These are phyloP conservation scores for Buddleja alternifolia DNA, from an alignment of 257 asterid genomes.

Conservation along the genomic window DNA sequence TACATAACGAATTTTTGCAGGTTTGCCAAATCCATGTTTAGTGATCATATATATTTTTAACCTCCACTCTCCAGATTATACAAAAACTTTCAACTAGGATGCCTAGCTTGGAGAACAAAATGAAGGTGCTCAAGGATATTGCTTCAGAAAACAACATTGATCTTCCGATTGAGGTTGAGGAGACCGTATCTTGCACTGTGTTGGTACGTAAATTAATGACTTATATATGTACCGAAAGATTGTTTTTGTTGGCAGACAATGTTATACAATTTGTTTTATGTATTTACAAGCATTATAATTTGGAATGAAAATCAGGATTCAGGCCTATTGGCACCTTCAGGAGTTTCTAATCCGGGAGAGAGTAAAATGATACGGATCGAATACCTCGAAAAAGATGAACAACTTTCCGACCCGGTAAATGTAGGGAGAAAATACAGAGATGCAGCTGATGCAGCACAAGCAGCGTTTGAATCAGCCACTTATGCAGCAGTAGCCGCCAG, in stretches of 20 bases:
- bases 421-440: conserved; percentile 60
- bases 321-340: conserved; percentile 23
- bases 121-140: conserved; percentile 62
- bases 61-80: conserved; percentile 48
- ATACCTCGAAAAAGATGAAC: conserved; percentile 28
- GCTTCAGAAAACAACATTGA: conserved; percentile 72
- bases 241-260: not conserved
- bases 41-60: not conserved
- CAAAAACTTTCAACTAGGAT: conserved; percentile 76
- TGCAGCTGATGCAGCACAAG: conserved; percentile 93
- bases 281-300: not conserved
- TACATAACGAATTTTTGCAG: not conserved
- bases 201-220: conserved; percentile 39
- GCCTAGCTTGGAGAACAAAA: conserved; percentile 67
- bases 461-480: conserved; percentile 91
- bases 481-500: conserved; percentile 91
- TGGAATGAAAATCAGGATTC: conserved; percentile 35
- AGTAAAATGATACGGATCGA: not conserved
- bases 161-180: conserved; percentile 53
- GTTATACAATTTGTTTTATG: not conserved
- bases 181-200: conserved; percentile 21
- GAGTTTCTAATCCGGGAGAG: conserved; percentile 24
- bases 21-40: no score
- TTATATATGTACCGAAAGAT: not conserved
- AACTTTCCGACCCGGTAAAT: conserved; percentile 29